Evolutionary conservation across 306 rosid species (phyloP), one percentile per base, ranked within the genome.

Genomic region (Malus sieversii): DNA sequence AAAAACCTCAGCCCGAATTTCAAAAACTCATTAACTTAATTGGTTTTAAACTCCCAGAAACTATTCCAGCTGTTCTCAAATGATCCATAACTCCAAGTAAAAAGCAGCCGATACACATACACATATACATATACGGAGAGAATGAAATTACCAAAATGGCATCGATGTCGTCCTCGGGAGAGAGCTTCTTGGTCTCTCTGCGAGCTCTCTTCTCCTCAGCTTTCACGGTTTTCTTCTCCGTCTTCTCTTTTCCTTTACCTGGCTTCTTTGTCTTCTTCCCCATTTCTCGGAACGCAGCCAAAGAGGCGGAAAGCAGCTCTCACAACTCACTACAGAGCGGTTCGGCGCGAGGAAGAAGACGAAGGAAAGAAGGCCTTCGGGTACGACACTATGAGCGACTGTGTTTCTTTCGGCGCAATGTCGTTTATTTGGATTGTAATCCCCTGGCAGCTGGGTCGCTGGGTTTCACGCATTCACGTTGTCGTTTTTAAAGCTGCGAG

Each of bases 91-190:
- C 25, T 66, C 55, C 62, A 67, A 66, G 58, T 16, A 67, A 10
- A 23, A 71, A 42, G 62, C 46, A 64, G 48, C 55, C 65, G 42
- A 42, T 67, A 22, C 16, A 4, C 19, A 1, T 13, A 16, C 1
- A 46, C 19, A 2, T 22, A 52, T 30, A n/a, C 15, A 25, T 61
- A 32, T 63, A 10, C 14, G 13, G 12, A 70, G 58, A 48, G 29
- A 70, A 23, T 25, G 72, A 67, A 67, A 57, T 15, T 7, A 94
- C 98, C 86, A 95, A 75, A 73, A 95, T 95, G 83, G 97, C 95
- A 62, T 95, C 98, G 82, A 95, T 95, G 72, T 95, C 97, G 46
- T 95, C 98, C 60, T 95, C 98, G 18, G 98, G 98, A 74, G 97
- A 95, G 74, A 95, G 82, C 92, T 92, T 95, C 84, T 95, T 95